These are phyloP conservation scores for Agastache rugosa DNA, from an alignment of 257 asterid species.

Conservation along the genomic window DNA sequence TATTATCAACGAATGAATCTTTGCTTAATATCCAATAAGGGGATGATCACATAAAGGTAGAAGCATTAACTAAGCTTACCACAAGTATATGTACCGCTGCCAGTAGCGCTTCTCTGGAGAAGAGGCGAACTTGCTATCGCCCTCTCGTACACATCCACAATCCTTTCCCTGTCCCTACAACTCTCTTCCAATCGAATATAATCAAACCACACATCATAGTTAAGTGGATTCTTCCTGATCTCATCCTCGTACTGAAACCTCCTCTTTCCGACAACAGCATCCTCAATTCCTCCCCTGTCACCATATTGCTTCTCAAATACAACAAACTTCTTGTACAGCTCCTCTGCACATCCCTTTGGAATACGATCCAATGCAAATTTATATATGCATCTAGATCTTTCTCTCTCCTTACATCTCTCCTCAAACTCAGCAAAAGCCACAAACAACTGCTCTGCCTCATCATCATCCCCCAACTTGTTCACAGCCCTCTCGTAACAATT, in stretches of 20 bases:
- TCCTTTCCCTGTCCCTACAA: conserved; percentile 64
- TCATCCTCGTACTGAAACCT: conserved; percentile 92
- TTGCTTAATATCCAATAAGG: background rate
- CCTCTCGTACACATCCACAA: conserved; percentile 87
- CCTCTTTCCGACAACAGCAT: conserved; percentile 89
- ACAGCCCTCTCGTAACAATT: conserved; percentile 81
- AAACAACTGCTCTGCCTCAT: conserved; percentile 84
- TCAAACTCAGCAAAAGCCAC: conserved; percentile 94
- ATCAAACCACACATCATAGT: conserved; percentile 93
- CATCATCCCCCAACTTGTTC: conserved; percentile 79
- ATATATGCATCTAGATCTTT: conserved; percentile 82
- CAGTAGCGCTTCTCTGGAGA: conserved; percentile 87
- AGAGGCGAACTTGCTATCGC: conserved; percentile 95
- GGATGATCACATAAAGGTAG: background rate
- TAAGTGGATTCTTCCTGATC: conserved; percentile 80
- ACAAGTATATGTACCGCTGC: conserved; percentile 90
- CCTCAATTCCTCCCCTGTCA: conserved; percentile 90
- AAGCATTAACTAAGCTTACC: conserved; percentile 60
- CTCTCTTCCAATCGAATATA: conserved; percentile 83
- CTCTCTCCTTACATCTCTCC: conserved; percentile 90
- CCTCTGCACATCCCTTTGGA: conserved; percentile 92
- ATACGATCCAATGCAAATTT: conserved; percentile 89
- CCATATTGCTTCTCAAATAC: conserved; percentile 96
- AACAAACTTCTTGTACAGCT: conserved; percentile 82
- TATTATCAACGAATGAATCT: background rate